Percentiles rank a stretch among this genome's conserved stretches.
Conservation (phyloP, 2,329 filamentous ascomycete genomes). For the Diaporthe citrichinensis region DNA sequence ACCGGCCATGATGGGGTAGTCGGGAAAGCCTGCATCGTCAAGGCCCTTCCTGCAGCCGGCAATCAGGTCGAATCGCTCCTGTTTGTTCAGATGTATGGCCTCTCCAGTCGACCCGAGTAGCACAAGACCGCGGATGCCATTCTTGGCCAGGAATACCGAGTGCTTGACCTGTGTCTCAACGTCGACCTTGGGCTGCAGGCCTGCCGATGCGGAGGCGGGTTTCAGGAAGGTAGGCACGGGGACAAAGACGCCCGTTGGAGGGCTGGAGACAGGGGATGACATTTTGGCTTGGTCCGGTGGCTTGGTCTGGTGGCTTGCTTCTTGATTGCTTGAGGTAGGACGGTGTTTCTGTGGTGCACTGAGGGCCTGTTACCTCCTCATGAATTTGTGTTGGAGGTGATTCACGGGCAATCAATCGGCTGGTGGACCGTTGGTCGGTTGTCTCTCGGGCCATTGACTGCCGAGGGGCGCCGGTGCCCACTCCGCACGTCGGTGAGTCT, state of each 20-base stretch:
- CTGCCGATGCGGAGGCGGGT: constrained; percentile 57
- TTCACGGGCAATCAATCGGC: neutral
- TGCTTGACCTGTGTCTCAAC: constrained; percentile 70
- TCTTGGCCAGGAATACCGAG: constrained; percentile 70
- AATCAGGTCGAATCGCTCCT: constrained; percentile 70
- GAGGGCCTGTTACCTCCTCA: neutral
- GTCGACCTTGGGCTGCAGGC: constrained; percentile 67
- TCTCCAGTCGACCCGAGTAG: constrained; percentile 76
- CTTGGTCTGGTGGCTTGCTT: neutral
- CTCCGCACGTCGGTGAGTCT: constrained; percentile 24
- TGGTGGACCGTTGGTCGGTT: neutral
- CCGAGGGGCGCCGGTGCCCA: constrained; percentile 25
- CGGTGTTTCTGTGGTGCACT: neutral
- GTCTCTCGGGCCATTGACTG: constrained; percentile 26
- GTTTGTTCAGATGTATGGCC: constrained; percentile 71
- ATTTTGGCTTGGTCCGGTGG: constrained; percentile 9
- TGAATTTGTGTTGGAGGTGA: neutral
- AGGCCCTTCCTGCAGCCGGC: constrained; percentile 69
- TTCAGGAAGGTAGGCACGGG: constrained; percentile 76
- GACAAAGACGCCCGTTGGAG: constrained; percentile 70
- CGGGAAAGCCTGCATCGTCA: constrained; percentile 66
- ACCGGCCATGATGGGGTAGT: constrained; percentile 73
- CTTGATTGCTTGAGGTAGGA: neutral
- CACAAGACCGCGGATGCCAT: constrained; percentile 73
- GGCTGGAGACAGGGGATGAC: constrained; percentile 45